phyloP scores from a whole-genome alignment of 148 eudicot genomes.

The Chenopodium suecicum region DNA sequence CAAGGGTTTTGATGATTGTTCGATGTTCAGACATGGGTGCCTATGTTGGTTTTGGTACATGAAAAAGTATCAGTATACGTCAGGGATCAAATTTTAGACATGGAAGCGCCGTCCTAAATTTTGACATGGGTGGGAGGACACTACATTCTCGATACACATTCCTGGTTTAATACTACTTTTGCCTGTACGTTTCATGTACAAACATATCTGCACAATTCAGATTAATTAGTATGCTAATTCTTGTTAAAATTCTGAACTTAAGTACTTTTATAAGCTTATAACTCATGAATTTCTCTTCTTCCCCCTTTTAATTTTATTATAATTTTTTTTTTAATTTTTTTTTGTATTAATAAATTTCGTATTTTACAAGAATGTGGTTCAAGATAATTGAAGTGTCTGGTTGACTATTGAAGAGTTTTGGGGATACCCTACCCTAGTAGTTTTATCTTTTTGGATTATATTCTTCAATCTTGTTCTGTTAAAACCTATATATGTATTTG shows the following conservation, averaged over 20 bases:
- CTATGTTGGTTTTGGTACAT: background rate
- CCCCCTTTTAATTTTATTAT: background rate
- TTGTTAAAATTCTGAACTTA: background rate
- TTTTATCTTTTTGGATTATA: too few species aligned
- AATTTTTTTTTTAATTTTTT: too few species aligned
- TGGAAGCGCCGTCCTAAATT: background rate
- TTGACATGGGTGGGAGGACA: background rate
- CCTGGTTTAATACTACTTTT: background rate
- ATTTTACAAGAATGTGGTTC: background rate
- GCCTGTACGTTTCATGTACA: background rate
- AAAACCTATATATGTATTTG: background rate
- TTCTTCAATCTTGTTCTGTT: background rate
- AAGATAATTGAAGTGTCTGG: background rate
- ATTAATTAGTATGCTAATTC: background rate
- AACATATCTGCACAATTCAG: background rate
- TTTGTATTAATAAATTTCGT: too few species aligned
- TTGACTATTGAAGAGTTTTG: background rate
- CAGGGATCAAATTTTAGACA: background rate
- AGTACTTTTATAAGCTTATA: background rate
- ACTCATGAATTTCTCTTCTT: background rate
- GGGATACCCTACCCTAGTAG: too few species aligned
- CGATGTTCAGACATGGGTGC: background rate
- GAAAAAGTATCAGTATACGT: background rate
- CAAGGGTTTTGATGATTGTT: background rate
- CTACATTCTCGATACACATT: background rate